Conservation (phyloP, 73 alveolate species). For the Breviolum minutum region DNA sequence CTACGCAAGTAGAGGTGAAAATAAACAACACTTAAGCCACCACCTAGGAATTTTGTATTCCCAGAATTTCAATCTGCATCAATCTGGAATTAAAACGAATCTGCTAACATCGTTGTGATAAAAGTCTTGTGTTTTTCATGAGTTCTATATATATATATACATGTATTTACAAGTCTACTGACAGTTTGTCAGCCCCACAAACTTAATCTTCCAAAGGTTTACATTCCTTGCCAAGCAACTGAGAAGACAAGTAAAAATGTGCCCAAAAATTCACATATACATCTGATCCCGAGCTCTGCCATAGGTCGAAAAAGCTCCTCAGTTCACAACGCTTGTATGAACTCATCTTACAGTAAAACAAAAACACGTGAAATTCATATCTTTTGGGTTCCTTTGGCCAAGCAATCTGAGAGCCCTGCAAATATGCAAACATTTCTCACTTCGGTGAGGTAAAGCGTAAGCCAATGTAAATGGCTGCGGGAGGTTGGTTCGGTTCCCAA, state of each 20-base stretch:
- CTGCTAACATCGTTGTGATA: too few relatives aligned
- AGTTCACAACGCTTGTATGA: too few relatives aligned
- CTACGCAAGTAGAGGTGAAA: too few relatives aligned
- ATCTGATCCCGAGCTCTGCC: not conserved
- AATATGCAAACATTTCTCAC: not conserved
- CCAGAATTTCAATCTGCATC: too few relatives aligned
- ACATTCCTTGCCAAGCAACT: not conserved
- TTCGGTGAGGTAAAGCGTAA: not conserved
- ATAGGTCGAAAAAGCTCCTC: not conserved
- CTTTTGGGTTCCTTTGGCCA: not conserved
- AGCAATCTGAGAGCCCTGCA: not conserved
- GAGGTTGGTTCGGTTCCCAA: not conserved
- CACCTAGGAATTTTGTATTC: not conserved
- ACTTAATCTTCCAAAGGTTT: too few relatives aligned
- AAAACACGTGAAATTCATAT: too few relatives aligned
- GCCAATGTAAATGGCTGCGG: constrained; percentile 1
- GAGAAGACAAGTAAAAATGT: constrained; percentile 22
- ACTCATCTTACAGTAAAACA: too few relatives aligned
- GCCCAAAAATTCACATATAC: constrained; percentile 31
- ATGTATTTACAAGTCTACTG: not conserved
- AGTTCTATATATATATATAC: too few relatives aligned
- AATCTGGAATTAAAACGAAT: too few relatives aligned
- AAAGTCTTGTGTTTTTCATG: too few relatives aligned
- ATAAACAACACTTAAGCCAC: not conserved
- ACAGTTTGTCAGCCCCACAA: too few relatives aligned